Conservation (phyloP, 2,329 filamentous ascomycete genomes). For the Aspergillus aculeatinus region DNA sequence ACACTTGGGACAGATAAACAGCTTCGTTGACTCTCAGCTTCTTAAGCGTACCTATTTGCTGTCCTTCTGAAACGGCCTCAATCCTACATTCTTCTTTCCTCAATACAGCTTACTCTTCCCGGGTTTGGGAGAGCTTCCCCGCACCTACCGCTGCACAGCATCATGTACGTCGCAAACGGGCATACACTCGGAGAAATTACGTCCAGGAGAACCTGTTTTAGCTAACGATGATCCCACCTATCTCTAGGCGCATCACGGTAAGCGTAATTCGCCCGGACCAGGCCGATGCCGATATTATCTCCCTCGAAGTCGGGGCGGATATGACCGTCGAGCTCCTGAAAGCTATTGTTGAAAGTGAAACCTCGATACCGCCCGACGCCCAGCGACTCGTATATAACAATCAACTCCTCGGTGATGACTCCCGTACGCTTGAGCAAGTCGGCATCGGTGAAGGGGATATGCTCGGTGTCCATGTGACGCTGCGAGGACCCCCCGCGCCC, state of each 20-base stretch:
- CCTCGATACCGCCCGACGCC: constrained; percentile 65
- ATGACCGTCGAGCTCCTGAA: constrained; percentile 85
- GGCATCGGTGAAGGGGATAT: constrained; percentile 86
- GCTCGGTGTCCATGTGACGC: constrained; percentile 75
- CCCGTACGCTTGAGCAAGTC: constrained; percentile 77
- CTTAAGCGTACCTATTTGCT: background rate
- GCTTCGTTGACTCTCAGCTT: background rate
- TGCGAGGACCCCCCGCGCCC: constrained; percentile 32
- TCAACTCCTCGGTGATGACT: constrained; percentile 71
- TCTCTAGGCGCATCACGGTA: constrained; percentile 77
- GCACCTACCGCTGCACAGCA: constrained; percentile 15
- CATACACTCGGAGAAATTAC: background rate
- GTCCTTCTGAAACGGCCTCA: background rate
- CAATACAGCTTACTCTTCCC: background rate
- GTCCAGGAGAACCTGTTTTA: background rate
- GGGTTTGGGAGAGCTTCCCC: constrained; percentile 18
- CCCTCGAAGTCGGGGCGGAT: constrained; percentile 76
- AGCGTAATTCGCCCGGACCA: constrained; percentile 75
- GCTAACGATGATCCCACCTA: constrained; percentile 3
- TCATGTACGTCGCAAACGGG: constrained; percentile 20
- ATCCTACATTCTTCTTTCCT: background rate
- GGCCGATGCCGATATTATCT: constrained; percentile 71
- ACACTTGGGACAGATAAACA: background rate
- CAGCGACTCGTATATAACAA: constrained; percentile 93
- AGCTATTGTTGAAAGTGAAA: constrained; percentile 82